Conservation (phyloP, 108 stramenopile genomes). For the Nitzschia sp. region DNA sequence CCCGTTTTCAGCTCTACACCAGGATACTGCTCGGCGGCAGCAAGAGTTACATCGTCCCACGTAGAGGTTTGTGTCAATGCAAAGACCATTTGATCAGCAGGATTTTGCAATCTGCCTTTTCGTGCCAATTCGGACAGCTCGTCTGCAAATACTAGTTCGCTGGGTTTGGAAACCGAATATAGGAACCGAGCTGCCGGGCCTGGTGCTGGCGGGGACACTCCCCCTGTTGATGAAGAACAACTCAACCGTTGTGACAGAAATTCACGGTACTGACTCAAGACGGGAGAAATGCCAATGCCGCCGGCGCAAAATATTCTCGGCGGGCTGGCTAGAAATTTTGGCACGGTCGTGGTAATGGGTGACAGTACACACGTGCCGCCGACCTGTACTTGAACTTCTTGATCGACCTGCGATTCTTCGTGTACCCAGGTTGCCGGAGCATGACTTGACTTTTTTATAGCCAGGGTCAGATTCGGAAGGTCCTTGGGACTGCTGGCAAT, state of each 20-base stretch:
- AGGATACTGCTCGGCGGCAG: not conserved
- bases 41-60: not conserved
- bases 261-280: conserved; percentile 30
- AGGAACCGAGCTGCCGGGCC: conserved; percentile 15
- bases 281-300: conserved; percentile 37
- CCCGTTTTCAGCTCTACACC: conserved; percentile 15
- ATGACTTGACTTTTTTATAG: conserved; percentile 26
- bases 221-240: not conserved
- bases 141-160: conserved; percentile 34
- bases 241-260: conserved; percentile 16
- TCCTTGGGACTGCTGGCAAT: conserved; percentile 34
- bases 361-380: conserved; percentile 23
- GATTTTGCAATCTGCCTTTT: not conserved
- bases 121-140: conserved; percentile 20
- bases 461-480: conserved; percentile 28
- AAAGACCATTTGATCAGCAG: conserved; percentile 25
- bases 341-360: not conserved
- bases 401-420: conserved; percentile 14
- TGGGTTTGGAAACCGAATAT: conserved; percentile 20
- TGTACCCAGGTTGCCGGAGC: conserved; percentile 35
- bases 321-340: not conserved
- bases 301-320: conserved; percentile 37
- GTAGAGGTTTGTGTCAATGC: conserved; percentile 4
- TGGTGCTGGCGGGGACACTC: not conserved
- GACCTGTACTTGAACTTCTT: conserved; percentile 22